Evolutionary conservation across 1,139 yeast genomes (phyloP).

Genomic region (Sugiyamaella castrensis): DNA sequence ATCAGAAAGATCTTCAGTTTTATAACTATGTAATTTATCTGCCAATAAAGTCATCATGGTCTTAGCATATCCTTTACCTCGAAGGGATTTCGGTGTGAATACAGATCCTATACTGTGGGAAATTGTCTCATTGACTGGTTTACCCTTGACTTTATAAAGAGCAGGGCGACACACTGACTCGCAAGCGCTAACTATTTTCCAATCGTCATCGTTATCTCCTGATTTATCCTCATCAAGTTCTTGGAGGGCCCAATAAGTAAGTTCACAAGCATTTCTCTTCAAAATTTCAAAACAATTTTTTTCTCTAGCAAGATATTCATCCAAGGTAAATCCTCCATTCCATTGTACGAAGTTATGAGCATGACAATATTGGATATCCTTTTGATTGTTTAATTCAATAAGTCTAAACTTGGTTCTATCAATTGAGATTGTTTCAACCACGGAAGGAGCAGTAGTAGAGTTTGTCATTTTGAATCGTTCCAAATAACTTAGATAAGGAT

Average conservation of each 20-base stretch:
- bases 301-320: slow-evolving; percentile 34
- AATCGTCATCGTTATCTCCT: slow-evolving; percentile 13
- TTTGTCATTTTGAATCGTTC: slow-evolving; percentile 6
- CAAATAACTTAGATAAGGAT: too few species aligned
- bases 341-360: slow-evolving; percentile 51
- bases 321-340: slow-evolving; percentile 38
- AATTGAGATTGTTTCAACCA: background rate
- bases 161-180: slow-evolving; percentile 49
- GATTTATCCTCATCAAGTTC: slow-evolving; percentile 16
- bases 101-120: slow-evolving; percentile 64
- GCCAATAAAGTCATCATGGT: slow-evolving; percentile 48
- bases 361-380: slow-evolving; percentile 49
- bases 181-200: slow-evolving; percentile 44
- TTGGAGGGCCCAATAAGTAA: slow-evolving; percentile 34
- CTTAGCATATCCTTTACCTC: slow-evolving; percentile 66
- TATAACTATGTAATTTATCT: slow-evolving; percentile 40
- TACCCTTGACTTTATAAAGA: slow-evolving; percentile 31
- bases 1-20: slow-evolving; percentile 35
- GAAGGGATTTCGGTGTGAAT: slow-evolving; percentile 52
- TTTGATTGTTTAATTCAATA: slow-evolving; percentile 38
- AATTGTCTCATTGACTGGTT: slow-evolving; percentile 35
- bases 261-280: slow-evolving; percentile 20
- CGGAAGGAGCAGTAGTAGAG: background rate
- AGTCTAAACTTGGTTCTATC: slow-evolving; percentile 14
- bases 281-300: slow-evolving; percentile 23